phyloP scores from a whole-genome alignment of 1,284 basidiomycete genomes.

The Lignosus rhinocerotis region DNA sequence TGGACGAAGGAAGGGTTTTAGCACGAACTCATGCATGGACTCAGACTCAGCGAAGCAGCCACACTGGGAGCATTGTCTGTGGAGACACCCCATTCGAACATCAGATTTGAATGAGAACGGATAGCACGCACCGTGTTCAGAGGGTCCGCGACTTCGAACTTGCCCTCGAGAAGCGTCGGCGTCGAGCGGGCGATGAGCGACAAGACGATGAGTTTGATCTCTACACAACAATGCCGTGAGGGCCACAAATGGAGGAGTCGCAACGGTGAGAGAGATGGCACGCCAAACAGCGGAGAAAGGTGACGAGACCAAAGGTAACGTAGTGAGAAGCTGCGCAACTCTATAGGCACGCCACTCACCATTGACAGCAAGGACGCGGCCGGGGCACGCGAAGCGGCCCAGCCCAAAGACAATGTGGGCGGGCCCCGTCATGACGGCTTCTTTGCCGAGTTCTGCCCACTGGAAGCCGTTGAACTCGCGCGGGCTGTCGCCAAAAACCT shows the following conservation, averaged over 20 bases:
- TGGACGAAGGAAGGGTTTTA: background rate
- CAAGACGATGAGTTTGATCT: conserved; percentile 40
- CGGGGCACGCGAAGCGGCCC: conserved; percentile 40
- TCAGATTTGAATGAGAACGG: background rate
- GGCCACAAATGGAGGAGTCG: background rate
- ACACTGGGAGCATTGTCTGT: background rate
- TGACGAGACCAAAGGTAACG: background rate
- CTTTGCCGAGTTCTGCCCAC: conserved; percentile 35
- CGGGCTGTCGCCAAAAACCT: conserved; percentile 32
- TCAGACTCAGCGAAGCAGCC: background rate
- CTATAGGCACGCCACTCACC: conserved; percentile 27
- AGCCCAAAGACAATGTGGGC: conserved; percentile 39
- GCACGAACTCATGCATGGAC: background rate
- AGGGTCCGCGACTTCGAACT: conserved; percentile 37
- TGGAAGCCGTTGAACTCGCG: conserved; percentile 35
- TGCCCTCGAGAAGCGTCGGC: conserved; percentile 34
- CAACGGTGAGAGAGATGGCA: background rate
- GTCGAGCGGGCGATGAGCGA: conserved; percentile 34
- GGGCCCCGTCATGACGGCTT: conserved; percentile 34
- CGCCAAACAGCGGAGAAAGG: background rate
- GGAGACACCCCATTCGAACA: background rate
- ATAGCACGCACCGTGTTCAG: conserved; percentile 30
- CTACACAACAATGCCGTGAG: conserved; percentile 15
- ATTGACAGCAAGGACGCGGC: conserved; percentile 35
- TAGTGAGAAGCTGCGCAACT: background rate